These are phyloP conservation scores for Vigna nakashimae DNA, from an alignment of 306 rosid genomes.

Conservation along the genomic window DNA sequence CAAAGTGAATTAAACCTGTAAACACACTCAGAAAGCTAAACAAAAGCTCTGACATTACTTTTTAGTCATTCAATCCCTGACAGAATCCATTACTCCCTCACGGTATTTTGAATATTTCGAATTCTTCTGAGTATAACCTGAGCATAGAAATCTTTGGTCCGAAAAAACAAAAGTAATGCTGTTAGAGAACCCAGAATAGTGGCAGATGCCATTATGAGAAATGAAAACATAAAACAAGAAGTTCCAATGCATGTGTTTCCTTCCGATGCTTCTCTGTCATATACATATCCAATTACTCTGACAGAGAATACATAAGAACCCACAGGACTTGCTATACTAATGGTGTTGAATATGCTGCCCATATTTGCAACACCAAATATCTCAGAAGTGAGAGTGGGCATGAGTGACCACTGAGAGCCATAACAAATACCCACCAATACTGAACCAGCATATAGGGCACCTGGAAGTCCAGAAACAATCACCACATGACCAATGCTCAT, in stretches of 20 bases:
- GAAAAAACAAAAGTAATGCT: conserved; percentile 60
- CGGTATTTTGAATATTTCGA: conserved; percentile 23
- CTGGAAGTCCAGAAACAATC: conserved; percentile 62
- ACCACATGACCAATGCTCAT: conserved; percentile 66
- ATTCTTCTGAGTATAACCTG: conserved; percentile 51
- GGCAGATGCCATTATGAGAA: conserved; percentile 65
- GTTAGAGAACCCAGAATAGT: conserved; percentile 58
- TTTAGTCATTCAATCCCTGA: neutral
- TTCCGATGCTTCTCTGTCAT: conserved; percentile 64
- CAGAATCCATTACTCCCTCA: conserved; percentile 27
- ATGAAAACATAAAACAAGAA: conserved; percentile 64
- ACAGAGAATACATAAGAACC: conserved; percentile 81
- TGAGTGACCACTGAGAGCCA: conserved; percentile 84
- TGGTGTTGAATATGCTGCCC: conserved; percentile 83
- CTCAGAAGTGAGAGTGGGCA: conserved; percentile 78
- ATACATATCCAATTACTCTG: conserved; percentile 68
- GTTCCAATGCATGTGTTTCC: conserved; percentile 54
- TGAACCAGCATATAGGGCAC: conserved; percentile 66
- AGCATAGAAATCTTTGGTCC: conserved; percentile 60
- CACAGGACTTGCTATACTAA: conserved; percentile 63
- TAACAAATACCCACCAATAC: conserved; percentile 75
- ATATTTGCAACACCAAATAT: conserved; percentile 73
- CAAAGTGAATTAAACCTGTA: neutral
- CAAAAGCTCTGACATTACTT: neutral
- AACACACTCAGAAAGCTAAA: no score